phyloP scores from a whole-genome alignment of 108 stramenopile genomes.

The Mayamaea pseudoterrestris region DNA sequence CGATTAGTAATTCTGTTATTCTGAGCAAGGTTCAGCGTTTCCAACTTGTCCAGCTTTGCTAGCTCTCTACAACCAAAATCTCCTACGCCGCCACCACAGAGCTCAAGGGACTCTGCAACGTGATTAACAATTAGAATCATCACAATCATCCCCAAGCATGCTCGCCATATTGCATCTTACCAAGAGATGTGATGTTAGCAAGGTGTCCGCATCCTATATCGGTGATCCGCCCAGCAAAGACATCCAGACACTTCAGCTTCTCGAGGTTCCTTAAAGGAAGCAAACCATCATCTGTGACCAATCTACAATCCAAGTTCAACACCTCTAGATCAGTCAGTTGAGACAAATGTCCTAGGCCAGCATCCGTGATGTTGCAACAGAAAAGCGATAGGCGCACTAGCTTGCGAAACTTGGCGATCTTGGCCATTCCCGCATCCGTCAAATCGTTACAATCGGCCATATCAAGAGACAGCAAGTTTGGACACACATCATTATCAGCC shows the following conservation, averaged over 20 bases:
- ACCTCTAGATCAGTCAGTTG: conserved; percentile 40
- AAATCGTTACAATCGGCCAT: conserved; percentile 65
- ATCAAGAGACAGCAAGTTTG: conserved; percentile 60
- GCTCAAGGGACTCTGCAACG: conserved; percentile 67
- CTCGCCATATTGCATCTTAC: too few relatives aligned
- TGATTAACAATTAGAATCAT: too few relatives aligned
- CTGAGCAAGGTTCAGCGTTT: conserved; percentile 64
- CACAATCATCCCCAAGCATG: too few relatives aligned
- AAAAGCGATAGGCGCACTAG: conserved; percentile 62
- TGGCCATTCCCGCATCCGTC: conserved; percentile 57
- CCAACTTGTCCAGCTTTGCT: conserved; percentile 52
- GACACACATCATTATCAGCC: conserved; percentile 61
- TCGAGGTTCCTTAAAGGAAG: conserved; percentile 30
- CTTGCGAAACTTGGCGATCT: conserved; percentile 62
- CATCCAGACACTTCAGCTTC: conserved; percentile 55
- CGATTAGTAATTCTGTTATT: conserved; percentile 75
- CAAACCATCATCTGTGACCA: conserved; percentile 66
- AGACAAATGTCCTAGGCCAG: conserved; percentile 49
- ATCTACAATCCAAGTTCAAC: conserved; percentile 69
- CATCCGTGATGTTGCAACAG: conserved; percentile 68
- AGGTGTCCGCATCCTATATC: conserved; percentile 60
- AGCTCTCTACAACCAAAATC: conserved; percentile 62
- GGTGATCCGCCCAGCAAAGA: conserved; percentile 71
- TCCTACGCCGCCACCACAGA: conserved; percentile 71
- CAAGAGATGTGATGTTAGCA: conserved; percentile 63